A percentile compares a stretch with the other conserved stretches of the same genome.
These are phyloP conservation scores for Pleurotus salmoneostramineus DNA, from an alignment of 768 basidiomycete genomes.

Conservation along the genomic window DNA sequence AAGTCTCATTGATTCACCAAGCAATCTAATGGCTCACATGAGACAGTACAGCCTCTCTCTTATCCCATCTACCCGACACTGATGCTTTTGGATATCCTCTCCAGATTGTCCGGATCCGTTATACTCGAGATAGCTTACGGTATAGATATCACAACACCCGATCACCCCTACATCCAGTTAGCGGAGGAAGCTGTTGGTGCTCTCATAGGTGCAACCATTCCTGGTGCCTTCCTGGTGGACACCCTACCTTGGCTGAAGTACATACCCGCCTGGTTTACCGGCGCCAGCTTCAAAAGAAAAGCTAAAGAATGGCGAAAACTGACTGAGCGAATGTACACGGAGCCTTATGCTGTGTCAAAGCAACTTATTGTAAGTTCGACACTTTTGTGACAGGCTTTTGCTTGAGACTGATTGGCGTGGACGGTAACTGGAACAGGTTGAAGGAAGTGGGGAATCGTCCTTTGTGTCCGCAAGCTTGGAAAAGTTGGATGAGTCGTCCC, in stretches of 20 bases:
- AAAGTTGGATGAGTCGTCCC: slow-evolving; percentile 12
- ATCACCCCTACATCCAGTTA: slow-evolving; percentile 16
- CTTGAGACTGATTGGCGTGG: neutral
- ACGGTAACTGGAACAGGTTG: slow-evolving; percentile 9
- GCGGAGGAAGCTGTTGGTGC: slow-evolving; percentile 27
- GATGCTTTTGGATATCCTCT: neutral
- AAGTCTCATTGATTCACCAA: slow-evolving; percentile 11
- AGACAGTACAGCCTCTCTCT: slow-evolving; percentile 14
- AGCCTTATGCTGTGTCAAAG: slow-evolving; percentile 27
- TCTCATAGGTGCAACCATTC: slow-evolving; percentile 22
- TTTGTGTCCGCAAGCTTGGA: slow-evolving; percentile 16
- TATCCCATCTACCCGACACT: neutral
- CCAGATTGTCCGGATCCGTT: neutral
- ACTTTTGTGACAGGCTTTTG: no score
- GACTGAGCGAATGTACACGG: slow-evolving; percentile 29
- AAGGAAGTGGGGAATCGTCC: slow-evolving; percentile 17
- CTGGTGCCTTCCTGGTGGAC: slow-evolving; percentile 8
- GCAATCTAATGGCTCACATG: slow-evolving; percentile 13
- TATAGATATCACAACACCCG: neutral
- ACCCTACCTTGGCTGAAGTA: neutral
- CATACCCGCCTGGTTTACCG: slow-evolving; percentile 4
- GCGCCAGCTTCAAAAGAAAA: slow-evolving; percentile 43
- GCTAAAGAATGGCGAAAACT: slow-evolving; percentile 39
- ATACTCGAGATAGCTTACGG: slow-evolving; percentile 6
- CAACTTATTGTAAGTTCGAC: slow-evolving; percentile 23